A percentile compares a stretch with the other conserved stretches of the same genome.
Conservation (phyloP, 176 grass and related monocot species). For the Bolboschoenus planiculmis region DNA sequence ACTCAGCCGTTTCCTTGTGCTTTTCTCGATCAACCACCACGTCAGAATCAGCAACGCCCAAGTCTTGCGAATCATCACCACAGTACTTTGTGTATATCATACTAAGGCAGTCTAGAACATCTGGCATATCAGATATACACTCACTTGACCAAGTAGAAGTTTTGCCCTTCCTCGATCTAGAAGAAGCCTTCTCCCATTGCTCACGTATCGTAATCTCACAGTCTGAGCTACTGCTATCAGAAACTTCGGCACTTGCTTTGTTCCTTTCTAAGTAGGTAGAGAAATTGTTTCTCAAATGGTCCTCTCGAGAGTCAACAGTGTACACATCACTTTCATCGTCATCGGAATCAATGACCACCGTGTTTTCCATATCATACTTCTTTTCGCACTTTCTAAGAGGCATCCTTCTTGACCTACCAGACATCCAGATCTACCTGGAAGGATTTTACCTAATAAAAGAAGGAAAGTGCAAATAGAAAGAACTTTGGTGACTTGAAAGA, state of each 20-base stretch:
- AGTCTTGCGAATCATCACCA: neutral
- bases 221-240: slow-evolving; percentile 39
- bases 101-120: slow-evolving; percentile 1
- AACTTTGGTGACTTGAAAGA: neutral
- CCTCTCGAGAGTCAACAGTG: slow-evolving; percentile 25
- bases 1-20: slow-evolving; percentile 86
- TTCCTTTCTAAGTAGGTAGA: slow-evolving; percentile 4
- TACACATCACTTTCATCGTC: slow-evolving; percentile 26
- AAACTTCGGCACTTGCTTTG: neutral
- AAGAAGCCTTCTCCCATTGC: slow-evolving; percentile 72
- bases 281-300: neutral
- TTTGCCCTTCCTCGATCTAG: slow-evolving; percentile 24
- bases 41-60: neutral
- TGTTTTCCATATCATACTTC: neutral
- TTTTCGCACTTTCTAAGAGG: neutral
- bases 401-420: neutral
- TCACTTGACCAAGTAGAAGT: neutral
- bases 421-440: neutral
- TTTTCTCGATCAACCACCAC: slow-evolving; percentile 54
- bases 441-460: neutral
- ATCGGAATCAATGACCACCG: neutral
- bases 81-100: slow-evolving; percentile 15
- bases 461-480: neutral
- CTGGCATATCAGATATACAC: slow-evolving; percentile 13
- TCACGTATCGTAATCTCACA: slow-evolving; percentile 67